Conservation (phyloP, 2,329 filamentous ascomycete species). For the Colletotrichum limetticola region DNA sequence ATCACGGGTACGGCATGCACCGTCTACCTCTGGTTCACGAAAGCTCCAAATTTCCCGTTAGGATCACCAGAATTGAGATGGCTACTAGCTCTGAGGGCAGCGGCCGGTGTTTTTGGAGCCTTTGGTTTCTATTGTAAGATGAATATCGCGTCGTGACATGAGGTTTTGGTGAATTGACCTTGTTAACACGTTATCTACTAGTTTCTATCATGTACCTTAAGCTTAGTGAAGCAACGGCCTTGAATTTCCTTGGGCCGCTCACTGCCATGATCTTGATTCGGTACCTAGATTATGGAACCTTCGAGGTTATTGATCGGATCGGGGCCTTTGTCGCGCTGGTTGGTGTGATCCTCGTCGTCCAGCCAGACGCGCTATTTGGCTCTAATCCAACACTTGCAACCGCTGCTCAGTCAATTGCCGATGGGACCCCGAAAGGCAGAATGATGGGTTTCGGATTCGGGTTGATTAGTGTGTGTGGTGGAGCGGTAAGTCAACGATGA, state of each 20-base stretch:
- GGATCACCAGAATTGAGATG: constrained; percentile 9
- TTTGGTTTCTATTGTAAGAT: constrained; percentile 27
- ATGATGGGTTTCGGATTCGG: constrained; percentile 29
- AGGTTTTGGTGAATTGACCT: rapidly evolving
- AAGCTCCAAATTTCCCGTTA: not conserved
- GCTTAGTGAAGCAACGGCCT: constrained; percentile 27
- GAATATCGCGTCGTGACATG: not conserved
- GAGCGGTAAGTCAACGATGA: not conserved
- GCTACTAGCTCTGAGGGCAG: constrained; percentile 14
- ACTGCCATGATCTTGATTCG: constrained; percentile 23
- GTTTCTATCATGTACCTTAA: constrained; percentile 30
- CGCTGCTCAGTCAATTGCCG: not conserved
- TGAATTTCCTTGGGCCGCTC: constrained; percentile 26
- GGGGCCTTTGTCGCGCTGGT: constrained; percentile 10
- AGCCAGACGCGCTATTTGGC: constrained; percentile 18
- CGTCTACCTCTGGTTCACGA: not conserved
- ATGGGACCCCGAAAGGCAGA: not conserved
- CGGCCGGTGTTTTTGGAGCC: constrained; percentile 14
- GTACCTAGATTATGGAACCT: constrained; percentile 18
- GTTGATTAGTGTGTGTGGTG: constrained; percentile 12
- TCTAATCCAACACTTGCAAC: not conserved
- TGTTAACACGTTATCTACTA: not conserved
- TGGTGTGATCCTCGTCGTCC: constrained; percentile 23
- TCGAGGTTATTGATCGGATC: constrained; percentile 14
- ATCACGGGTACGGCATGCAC: constrained; percentile 13